These are phyloP conservation scores for Pezicula radicicola DNA, from an alignment of 2,329 filamentous ascomycete genomes.

Conservation along the genomic window DNA sequence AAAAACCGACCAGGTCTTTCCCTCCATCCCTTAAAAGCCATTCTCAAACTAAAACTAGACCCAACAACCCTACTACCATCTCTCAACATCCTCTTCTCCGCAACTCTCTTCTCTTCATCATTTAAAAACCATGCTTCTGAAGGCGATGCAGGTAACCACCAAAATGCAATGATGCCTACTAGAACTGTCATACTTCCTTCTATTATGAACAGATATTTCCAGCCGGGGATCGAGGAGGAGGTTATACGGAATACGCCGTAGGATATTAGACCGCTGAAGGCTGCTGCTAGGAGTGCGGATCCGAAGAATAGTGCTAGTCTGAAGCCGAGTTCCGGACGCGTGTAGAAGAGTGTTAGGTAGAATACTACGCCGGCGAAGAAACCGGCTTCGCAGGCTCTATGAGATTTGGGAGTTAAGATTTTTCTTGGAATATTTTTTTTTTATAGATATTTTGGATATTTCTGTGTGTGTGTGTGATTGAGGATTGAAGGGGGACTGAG, in stretches of 20 bases:
- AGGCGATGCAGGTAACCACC: slow-evolving; percentile 5
- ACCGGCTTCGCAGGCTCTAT: slow-evolving; percentile 42
- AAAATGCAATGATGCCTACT: slow-evolving; percentile 15
- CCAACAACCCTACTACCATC: slow-evolving; percentile 39
- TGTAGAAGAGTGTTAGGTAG: slow-evolving; percentile 49
- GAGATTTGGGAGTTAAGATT: no score
- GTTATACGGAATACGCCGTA: slow-evolving; percentile 47
- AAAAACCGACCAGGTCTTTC: slow-evolving; percentile 34
- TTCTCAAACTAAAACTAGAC: slow-evolving; percentile 34
- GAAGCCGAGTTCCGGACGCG: slow-evolving; percentile 36
- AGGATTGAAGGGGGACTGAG: no score
- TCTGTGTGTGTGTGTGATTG: no score
- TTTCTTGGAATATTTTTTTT: slow-evolving; percentile 5
- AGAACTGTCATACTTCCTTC: slow-evolving; percentile 35
- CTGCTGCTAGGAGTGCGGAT: slow-evolving; percentile 35
- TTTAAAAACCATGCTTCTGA: slow-evolving; percentile 11
- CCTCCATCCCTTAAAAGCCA: slow-evolving; percentile 40
- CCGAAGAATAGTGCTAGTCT: slow-evolving; percentile 42
- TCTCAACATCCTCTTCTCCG: slow-evolving; percentile 38
- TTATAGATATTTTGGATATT: not conserved
- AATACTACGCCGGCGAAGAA: slow-evolving; percentile 54
- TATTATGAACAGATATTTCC: slow-evolving; percentile 42
- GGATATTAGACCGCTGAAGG: slow-evolving; percentile 35
- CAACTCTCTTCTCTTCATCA: slow-evolving; percentile 29
- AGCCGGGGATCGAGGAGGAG: slow-evolving; percentile 37